Evolutionary conservation across 768 basidiomycete species (phyloP), one percentile per base, ranked within the genome.

Genomic region (Collybia sp.): DNA sequence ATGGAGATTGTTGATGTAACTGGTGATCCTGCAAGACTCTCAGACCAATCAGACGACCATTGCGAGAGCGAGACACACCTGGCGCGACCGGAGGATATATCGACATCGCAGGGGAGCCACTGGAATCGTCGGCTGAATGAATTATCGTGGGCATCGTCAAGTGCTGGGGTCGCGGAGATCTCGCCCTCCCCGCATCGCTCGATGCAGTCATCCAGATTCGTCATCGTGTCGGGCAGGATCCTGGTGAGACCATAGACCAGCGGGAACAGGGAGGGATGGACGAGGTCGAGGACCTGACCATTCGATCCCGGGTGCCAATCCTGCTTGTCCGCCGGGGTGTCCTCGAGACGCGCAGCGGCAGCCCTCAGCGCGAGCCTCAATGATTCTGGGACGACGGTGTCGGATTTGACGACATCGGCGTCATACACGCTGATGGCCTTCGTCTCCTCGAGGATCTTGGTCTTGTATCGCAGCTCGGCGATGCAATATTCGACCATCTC

Each of bases 251-350:
- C 63, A 47, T 70, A 68, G 13, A 61, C 53, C 0, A 71, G 38
- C 25, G 58, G 59, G 52, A 37, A 37, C 35, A 37, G 35, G 10
- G 35, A 37, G n/a, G 35, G 35, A 18, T 37, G 35, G 13, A 37
- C 64, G 33, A 72, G 59, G 45, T 72, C 69, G 10, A 73, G 63
- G 0, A 73, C 71, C 32, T 62, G 65, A 3, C 55, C 49, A 47
- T 72, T 55, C 2, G 69, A 66, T 8, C 63, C 58, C 4, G 69
- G 70, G 48, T 72, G 70, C 72, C 72, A 74, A 50, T 74, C 72
- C 30, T 64, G 61, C 46, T 60, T 18, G 0, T 55, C 52, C 3
- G 62, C 64, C 0, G 65, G 60, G 2, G 65, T 56, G 42, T 66
- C 50, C 46, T 72, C 68, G n/a, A 73, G 63, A 13, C 51, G 37